Evolutionary conservation across 768 basidiomycete species (phyloP).

Genomic region (Lactarius sp.): DNA sequence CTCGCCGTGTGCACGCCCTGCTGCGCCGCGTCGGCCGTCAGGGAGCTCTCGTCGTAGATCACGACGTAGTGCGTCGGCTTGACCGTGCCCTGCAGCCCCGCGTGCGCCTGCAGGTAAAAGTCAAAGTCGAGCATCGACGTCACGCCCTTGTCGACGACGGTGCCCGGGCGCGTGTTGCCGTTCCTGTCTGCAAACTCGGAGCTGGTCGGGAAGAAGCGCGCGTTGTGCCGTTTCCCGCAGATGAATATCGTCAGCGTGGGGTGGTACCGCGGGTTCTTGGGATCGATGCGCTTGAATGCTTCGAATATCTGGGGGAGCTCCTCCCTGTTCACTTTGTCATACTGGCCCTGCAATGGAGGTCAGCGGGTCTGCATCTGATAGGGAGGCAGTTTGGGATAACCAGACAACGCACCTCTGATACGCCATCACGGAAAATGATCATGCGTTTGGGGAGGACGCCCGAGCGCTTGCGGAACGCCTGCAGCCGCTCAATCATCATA

Average conservation of each 20-base stretch:
- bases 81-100: slow-evolving; percentile 66
- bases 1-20: slow-evolving; percentile 62
- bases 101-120: slow-evolving; percentile 54
- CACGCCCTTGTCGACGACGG: slow-evolving; percentile 74
- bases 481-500: slow-evolving; percentile 71
- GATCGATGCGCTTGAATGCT: slow-evolving; percentile 52
- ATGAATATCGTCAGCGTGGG: slow-evolving; percentile 69
- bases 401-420: slow-evolving; percentile 56
- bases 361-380: not conserved
- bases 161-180: slow-evolving; percentile 76
- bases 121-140: slow-evolving; percentile 42
- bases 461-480: slow-evolving; percentile 45
- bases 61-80: slow-evolving; percentile 76
- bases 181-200: slow-evolving; percentile 50
- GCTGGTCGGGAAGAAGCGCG: slow-evolving; percentile 55
- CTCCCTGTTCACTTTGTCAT: slow-evolving; percentile 49
- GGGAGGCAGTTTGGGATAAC: no score
- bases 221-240: slow-evolving; percentile 71
- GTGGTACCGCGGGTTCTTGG: slow-evolving; percentile 45
- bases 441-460: slow-evolving; percentile 59
- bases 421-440: slow-evolving; percentile 74
- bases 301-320: slow-evolving; percentile 60
- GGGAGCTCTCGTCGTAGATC: slow-evolving; percentile 68
- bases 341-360: slow-evolving; percentile 55
- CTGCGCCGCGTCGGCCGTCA: slow-evolving; percentile 70